Conservation (phyloP, 1,139 yeast species). For the Arxiozyma heterogenica region DNA sequence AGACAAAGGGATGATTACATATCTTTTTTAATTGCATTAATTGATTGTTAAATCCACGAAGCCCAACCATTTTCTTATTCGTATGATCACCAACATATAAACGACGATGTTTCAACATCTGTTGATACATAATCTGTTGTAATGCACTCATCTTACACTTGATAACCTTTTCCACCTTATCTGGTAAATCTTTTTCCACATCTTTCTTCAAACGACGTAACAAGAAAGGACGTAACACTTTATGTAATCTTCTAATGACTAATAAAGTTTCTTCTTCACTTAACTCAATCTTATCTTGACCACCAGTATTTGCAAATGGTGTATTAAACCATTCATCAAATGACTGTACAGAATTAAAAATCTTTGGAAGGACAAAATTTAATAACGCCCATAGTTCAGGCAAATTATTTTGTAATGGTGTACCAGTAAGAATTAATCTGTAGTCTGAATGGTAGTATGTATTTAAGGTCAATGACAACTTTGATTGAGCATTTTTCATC, state of each 20-base stretch:
- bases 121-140: slow-evolving; percentile 70
- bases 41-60: slow-evolving; percentile 83
- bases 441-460: slow-evolving; percentile 64
- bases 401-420: slow-evolving; percentile 75
- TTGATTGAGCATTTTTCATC: slow-evolving; percentile 73
- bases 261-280: slow-evolving; percentile 91
- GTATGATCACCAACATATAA: slow-evolving; percentile 49
- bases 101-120: slow-evolving; percentile 64
- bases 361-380: slow-evolving; percentile 69
- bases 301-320: slow-evolving; percentile 75
- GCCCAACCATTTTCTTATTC: slow-evolving; percentile 41
- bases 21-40: slow-evolving; percentile 94
- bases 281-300: slow-evolving; percentile 68
- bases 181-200: slow-evolving; percentile 93
- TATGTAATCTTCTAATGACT: slow-evolving; percentile 90
- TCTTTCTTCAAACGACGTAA: slow-evolving; percentile 92
- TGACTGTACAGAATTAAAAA: slow-evolving; percentile 76
- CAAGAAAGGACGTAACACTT: slow-evolving; percentile 89
- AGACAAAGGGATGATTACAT: slow-evolving; percentile 96
- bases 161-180: slow-evolving; percentile 87
- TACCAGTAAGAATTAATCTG: slow-evolving; percentile 76
- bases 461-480: slow-evolving; percentile 63
- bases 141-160: slow-evolving; percentile 90
- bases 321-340: slow-evolving; percentile 86
- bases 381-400: slow-evolving; percentile 81